These are phyloP conservation scores for Xylariaceae sp. DNA, from an alignment of 2,329 filamentous ascomycete genomes.

Conservation along the genomic window DNA sequence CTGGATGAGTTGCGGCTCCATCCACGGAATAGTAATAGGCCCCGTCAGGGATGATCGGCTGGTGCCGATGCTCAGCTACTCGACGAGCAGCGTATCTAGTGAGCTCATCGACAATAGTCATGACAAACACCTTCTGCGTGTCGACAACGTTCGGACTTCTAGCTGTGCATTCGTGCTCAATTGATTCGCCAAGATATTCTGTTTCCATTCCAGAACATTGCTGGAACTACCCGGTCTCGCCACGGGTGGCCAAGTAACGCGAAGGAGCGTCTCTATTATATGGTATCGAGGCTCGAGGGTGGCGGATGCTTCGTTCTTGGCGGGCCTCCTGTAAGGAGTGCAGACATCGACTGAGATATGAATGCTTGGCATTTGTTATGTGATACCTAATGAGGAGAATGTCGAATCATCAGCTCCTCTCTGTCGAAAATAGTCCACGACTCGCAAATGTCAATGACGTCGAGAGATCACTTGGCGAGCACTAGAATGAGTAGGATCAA, in stretches of 20 bases:
- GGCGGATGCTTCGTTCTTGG: conserved; percentile 31
- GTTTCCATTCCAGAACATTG: conserved; percentile 33
- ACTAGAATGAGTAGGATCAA: no score
- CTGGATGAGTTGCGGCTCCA: no score
- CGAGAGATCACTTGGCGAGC: not conserved
- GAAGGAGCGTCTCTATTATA: conserved; percentile 34
- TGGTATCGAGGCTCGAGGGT: conserved; percentile 25
- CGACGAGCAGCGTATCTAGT: no score
- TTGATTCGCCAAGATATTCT: conserved; percentile 32
- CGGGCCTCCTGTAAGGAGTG: conserved; percentile 28
- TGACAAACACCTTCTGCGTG: no score
- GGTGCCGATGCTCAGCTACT: no score
- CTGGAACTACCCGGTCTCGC: conserved; percentile 34
- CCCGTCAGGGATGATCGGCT: no score
- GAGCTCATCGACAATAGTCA: no score
- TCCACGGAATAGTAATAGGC: no score
- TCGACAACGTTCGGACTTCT: conserved; percentile 11
- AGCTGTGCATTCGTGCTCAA: conserved; percentile 32
- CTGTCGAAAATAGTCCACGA: not conserved
- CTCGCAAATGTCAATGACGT: not conserved
- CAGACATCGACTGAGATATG: conserved; percentile 19
- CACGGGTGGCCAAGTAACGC: conserved; percentile 34
- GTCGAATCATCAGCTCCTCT: not conserved
- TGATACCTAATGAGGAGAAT: not conserved
- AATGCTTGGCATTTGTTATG: not conserved